Conservation (phyloP, 352 stramenopile species). For the Phytophthora pluvialis region DNA sequence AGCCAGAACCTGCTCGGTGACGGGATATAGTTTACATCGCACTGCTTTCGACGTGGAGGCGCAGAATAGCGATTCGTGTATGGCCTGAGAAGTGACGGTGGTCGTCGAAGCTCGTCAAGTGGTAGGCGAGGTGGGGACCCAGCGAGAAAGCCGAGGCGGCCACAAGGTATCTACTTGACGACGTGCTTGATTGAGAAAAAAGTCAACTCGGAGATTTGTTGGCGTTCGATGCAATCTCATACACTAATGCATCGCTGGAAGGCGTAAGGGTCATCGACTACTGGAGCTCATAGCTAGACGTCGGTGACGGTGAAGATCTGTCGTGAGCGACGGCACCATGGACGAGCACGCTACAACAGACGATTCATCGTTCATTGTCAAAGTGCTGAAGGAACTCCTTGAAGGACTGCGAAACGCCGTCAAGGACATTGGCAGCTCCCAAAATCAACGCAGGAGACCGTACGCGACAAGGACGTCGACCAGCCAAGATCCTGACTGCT, state of each 20-base stretch:
- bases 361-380: not conserved
- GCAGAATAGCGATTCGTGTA: conserved; percentile 37
- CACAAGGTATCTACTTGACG: conserved; percentile 7
- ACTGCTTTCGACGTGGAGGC: conserved; percentile 15
- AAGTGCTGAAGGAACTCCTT: not conserved
- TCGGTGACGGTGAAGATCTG: not conserved
- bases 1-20: not conserved
- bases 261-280: not conserved
- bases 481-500: not conserved
- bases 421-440: not conserved
- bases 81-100: conserved; percentile 11
- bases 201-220: not conserved
- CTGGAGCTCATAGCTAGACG: not conserved
- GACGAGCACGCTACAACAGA: not conserved
- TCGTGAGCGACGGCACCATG: not conserved
- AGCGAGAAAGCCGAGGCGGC: conserved; percentile 6
- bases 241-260: not conserved
- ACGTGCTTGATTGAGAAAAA: conserved; percentile 5
- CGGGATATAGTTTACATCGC: conserved; percentile 16
- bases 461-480: not conserved
- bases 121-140: conserved; percentile 10
- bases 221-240: conserved; percentile 1
- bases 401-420: not conserved
- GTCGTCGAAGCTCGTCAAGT: conserved; percentile 34
- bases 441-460: not conserved